Percentiles rank a stretch among this genome's conserved stretches.
Conservation (phyloP, 257 asterid species). For the Primulina huaijiensis region DNA sequence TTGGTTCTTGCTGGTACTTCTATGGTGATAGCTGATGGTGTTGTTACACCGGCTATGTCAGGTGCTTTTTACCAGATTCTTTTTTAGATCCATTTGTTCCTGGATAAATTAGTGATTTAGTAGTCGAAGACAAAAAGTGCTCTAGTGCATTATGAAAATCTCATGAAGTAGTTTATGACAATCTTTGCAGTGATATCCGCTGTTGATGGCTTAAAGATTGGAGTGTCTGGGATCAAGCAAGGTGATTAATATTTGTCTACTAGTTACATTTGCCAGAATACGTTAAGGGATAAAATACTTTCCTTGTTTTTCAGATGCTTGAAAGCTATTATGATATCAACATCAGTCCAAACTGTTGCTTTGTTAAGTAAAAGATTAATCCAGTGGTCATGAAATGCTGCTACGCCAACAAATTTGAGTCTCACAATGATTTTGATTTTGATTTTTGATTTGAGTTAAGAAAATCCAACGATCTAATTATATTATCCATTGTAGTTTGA, state of each 20-base stretch:
- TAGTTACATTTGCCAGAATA: slow-evolving; percentile 15
- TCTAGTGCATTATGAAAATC: background rate
- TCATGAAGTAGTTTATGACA: slow-evolving; percentile 22
- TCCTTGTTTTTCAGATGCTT: slow-evolving; percentile 24
- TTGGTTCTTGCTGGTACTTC: slow-evolving; percentile 99
- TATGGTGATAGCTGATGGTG: slow-evolving; percentile 68
- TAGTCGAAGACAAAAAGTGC: slow-evolving; percentile 23
- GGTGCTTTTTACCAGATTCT: slow-evolving; percentile 36
- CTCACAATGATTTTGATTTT: background rate
- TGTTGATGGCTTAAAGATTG: slow-evolving; percentile 91
- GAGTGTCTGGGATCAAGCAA: slow-evolving; percentile 69
- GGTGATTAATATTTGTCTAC: slow-evolving; percentile 45
- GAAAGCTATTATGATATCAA: slow-evolving; percentile 12
- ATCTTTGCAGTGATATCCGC: slow-evolving; percentile 85
- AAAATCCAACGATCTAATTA: too few relatives aligned
- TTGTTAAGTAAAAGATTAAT: background rate
- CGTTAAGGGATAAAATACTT: background rate
- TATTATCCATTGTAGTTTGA: background rate
- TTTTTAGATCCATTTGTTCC: slow-evolving; percentile 19
- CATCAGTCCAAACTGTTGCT: slow-evolving; percentile 16
- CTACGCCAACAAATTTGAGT: background rate
- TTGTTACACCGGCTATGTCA: slow-evolving; percentile 64
- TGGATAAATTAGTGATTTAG: slow-evolving; percentile 22
- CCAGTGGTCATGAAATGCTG: background rate
- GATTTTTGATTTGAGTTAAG: background rate